Conservation (phyloP, 768 basidiomycete genomes). For the Suillus clintonianus region DNA sequence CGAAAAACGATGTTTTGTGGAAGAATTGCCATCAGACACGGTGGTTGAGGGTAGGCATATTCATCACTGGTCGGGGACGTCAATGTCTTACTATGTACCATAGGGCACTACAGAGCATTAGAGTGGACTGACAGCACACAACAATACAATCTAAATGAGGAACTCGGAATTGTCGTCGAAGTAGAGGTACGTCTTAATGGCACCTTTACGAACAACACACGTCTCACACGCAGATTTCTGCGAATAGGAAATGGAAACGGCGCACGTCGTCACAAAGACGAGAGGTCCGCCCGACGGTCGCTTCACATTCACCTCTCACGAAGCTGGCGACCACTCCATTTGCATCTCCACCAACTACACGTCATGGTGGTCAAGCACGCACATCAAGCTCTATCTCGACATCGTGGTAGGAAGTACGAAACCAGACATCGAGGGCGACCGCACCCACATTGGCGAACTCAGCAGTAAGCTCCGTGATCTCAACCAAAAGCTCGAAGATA, state of each 20-base stretch:
- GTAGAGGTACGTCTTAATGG: slow-evolving; percentile 67
- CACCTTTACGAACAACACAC: neutral
- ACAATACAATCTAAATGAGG: slow-evolving; percentile 66
- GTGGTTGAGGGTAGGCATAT: slow-evolving; percentile 78
- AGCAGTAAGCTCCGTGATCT: slow-evolving; percentile 86
- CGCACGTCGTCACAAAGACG: slow-evolving; percentile 82
- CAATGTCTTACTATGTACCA: neutral
- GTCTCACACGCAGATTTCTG: neutral
- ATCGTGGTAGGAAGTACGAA: slow-evolving; percentile 88
- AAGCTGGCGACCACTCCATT: slow-evolving; percentile 95
- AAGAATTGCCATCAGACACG: slow-evolving; percentile 94
- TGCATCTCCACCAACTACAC: slow-evolving; percentile 94
- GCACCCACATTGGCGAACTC: slow-evolving; percentile 80
- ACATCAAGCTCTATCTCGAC: slow-evolving; percentile 94
- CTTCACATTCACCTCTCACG: slow-evolving; percentile 98
- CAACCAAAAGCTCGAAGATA: slow-evolving; percentile 91
- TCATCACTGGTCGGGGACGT: neutral
- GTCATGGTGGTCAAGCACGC: slow-evolving; percentile 82
- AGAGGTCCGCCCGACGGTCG: slow-evolving; percentile 88
- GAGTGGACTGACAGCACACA: slow-evolving; percentile 84
- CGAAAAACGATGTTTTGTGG: slow-evolving; percentile 93
- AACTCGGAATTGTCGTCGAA: slow-evolving; percentile 87
- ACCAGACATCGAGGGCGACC: slow-evolving; percentile 84
- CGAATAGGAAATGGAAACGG: slow-evolving; percentile 79
- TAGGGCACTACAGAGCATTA: slow-evolving; percentile 86